phyloP scores from a whole-genome alignment of 2,329 filamentous ascomycete species.

The Mollisia scopiformis region DNA sequence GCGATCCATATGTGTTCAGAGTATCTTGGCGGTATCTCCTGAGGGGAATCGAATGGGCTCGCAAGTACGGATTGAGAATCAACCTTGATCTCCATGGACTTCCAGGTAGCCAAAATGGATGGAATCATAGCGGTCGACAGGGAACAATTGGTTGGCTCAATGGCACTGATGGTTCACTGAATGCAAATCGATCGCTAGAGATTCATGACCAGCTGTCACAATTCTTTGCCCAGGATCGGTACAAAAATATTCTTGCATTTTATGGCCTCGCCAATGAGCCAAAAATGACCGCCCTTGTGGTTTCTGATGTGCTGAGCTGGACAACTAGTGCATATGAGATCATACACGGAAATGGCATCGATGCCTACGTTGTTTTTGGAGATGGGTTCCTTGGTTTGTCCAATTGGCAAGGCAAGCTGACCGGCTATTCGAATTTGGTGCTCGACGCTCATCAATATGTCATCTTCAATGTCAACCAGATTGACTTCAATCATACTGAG shows the following conservation, averaged over 20 bases:
- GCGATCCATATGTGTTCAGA: conserved; percentile 84
- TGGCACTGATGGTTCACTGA: conserved; percentile 79
- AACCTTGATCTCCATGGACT: conserved; percentile 93
- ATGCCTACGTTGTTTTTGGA: conserved; percentile 78
- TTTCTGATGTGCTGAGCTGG: conserved; percentile 75
- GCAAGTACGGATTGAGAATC: conserved; percentile 87
- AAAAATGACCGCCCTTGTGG: conserved; percentile 74
- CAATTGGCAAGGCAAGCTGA: conserved; percentile 87
- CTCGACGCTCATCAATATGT: conserved; percentile 99
- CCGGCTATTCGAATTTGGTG: conserved; percentile 71
- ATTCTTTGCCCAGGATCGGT: conserved; percentile 93
- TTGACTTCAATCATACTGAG: conserved; percentile 77
- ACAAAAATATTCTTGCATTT: conserved; percentile 88
- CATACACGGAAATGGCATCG: conserved; percentile 77
- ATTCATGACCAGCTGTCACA: conserved; percentile 84
- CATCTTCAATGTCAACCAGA: conserved; percentile 92
- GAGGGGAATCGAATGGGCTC: conserved; percentile 88
- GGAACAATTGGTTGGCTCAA: conserved; percentile 87
- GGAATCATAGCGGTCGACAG: conserved; percentile 91
- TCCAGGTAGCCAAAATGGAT: conserved; percentile 93
- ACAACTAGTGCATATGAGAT: conserved; percentile 72
- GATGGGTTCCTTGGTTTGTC: conserved; percentile 92
- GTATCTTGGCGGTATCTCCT: conserved; percentile 93
- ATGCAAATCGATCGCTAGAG: conserved; percentile 81
- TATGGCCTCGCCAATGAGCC: conserved; percentile 97